phyloP scores from a whole-genome alignment of 768 basidiomycete genomes.

The Amanita exitialis region DNA sequence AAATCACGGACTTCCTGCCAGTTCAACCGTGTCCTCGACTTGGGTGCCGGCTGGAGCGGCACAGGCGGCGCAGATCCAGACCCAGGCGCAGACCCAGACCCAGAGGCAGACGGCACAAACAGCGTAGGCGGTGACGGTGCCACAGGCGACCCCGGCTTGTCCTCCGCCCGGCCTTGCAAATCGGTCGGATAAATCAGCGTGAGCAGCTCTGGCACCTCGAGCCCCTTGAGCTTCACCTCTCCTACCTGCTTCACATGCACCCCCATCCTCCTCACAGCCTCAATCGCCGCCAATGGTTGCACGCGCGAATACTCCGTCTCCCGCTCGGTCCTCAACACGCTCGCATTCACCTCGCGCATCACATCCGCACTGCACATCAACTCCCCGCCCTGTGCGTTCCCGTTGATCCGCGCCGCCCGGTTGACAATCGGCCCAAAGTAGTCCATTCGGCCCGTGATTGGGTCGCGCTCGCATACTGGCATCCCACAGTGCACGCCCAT shows the following conservation, averaged over 20 bases:
- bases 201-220: slow-evolving; percentile 83
- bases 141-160: slow-evolving; percentile 20
- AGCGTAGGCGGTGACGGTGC: slow-evolving; percentile 22
- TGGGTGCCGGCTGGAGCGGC: no score
- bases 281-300: slow-evolving; percentile 53
- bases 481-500: slow-evolving; percentile 96
- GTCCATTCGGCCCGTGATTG: slow-evolving; percentile 92
- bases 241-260: slow-evolving; percentile 69
- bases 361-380: slow-evolving; percentile 88
- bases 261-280: slow-evolving; percentile 66
- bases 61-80: no score
- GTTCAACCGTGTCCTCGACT: slow-evolving; percentile 51
- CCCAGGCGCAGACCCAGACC: no score
- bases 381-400: slow-evolving; percentile 83
- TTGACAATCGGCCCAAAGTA: slow-evolving; percentile 97
- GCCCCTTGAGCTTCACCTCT: slow-evolving; percentile 87
- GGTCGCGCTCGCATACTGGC: slow-evolving; percentile 87
- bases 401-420: slow-evolving; percentile 77
- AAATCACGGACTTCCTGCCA: slow-evolving; percentile 70
- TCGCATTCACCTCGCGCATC: slow-evolving; percentile 68
- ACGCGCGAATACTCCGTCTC: slow-evolving; percentile 51
- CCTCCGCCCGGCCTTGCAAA: slow-evolving; percentile 56
- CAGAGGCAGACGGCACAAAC: no score
- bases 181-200: slow-evolving; percentile 76
- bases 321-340: slow-evolving; percentile 40